Conservation (phyloP, 2,329 filamentous ascomycete species). For the Fragosphaeria purpurea region DNA sequence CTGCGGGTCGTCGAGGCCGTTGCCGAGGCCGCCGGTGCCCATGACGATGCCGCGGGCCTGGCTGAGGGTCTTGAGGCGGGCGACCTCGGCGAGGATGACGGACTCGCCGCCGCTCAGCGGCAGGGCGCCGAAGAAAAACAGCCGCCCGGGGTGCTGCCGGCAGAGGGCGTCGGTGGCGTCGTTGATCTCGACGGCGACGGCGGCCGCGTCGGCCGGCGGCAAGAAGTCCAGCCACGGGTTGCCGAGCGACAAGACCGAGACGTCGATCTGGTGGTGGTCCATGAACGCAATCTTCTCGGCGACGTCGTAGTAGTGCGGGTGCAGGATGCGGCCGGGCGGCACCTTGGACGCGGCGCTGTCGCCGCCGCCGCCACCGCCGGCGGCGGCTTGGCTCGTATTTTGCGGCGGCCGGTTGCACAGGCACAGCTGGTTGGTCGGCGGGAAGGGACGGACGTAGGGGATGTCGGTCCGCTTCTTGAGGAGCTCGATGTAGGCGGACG, state of each 20-base stretch:
- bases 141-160: conserved; percentile 46
- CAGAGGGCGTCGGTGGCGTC: conserved; percentile 65
- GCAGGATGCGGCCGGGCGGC: conserved; percentile 65
- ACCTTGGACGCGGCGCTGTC: conserved; percentile 25
- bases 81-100: conserved; percentile 53
- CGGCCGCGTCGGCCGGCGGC: conserved; percentile 44
- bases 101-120: conserved; percentile 57
- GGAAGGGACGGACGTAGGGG: conserved; percentile 5
- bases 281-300: conserved; percentile 71
- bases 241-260: conserved; percentile 71
- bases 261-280: conserved; percentile 66
- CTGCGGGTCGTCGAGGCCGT: conserved; percentile 62
- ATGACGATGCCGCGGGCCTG: conserved; percentile 71
- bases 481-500: conserved; percentile 7
- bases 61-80: conserved; percentile 48
- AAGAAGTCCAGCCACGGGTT: conserved; percentile 88
- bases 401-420: conserved; percentile 7
- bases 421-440: conserved; percentile 3
- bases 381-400: conserved; percentile 23
- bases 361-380: conserved; percentile 27
- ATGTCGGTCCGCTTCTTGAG: conserved; percentile 8
- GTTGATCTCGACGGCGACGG: conserved; percentile 58
- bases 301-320: conserved; percentile 68
- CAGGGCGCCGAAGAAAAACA: conserved; percentile 71
- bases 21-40: conserved; percentile 66